A percentile compares a stretch with the other conserved stretches of the same genome.
Evolutionary conservation across 306 rosid species (phyloP).

Genomic region (Pyrus betulifolia): DNA sequence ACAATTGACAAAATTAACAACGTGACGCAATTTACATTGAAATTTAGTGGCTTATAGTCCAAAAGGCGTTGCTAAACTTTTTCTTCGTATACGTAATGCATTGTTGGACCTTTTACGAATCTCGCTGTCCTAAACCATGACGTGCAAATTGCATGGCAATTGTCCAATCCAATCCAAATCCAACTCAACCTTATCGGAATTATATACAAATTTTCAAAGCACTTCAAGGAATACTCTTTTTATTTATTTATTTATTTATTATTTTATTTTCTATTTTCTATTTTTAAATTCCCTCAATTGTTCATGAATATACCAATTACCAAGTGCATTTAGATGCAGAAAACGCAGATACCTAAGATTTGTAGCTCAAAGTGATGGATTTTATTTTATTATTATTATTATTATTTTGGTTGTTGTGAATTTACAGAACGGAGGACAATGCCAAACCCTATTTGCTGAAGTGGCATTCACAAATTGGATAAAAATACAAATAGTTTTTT

Average conservation of each 20-base stretch:
- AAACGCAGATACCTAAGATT: neutral
- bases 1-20: too few relatives aligned
- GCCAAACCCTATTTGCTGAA: neutral
- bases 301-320: neutral
- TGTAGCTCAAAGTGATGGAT: neutral
- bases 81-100: too few relatives aligned
- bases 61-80: too few relatives aligned
- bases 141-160: neutral
- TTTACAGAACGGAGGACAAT: neutral
- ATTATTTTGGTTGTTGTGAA: neutral
- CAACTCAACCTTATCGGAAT: constrained; percentile 5
- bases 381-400: neutral
- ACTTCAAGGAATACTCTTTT: too few relatives aligned
- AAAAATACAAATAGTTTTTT: too few relatives aligned
- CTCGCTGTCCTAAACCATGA: neutral
- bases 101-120: too few relatives aligned
- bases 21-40: too few relatives aligned
- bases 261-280: too few relatives aligned
- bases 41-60: too few relatives aligned
- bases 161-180: neutral
- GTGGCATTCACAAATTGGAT: neutral
- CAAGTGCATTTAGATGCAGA: neutral
- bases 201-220: too few relatives aligned
- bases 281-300: too few relatives aligned
- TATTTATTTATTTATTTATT: too few relatives aligned